Base-by-base conservation (phyloP, 2,329 filamentous ascomycete genomes). In the Cercospora berteroae region DNA sequence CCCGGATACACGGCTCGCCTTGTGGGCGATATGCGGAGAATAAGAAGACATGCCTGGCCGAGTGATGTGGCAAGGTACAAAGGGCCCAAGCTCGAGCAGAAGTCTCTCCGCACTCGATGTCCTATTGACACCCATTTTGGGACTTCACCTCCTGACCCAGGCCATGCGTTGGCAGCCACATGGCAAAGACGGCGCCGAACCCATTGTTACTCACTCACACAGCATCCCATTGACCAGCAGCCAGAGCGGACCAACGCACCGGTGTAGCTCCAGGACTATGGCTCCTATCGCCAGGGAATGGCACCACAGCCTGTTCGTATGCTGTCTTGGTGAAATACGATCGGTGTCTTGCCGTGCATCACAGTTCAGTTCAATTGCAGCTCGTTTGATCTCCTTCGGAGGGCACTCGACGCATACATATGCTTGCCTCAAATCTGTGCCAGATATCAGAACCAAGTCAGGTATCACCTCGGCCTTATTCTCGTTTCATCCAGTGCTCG, bases 61-160 rank as follows among this genome's bases (percentile, higher is more conserved):
- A 50, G 44, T 12, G 44, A 9, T 12, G 44, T 50, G 44, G 44
- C 44, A 9, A 20, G 44, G 18, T 9, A 50, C 44, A 23, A 50
- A 50, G 44, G 20, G 8, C 20, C 12, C n/a, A 10, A 12, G 44
- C 44, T 20, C 44, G 5, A 18, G 8, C 44, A 20, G 60, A 59
- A 63, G 60, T 58, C 63, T 64, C 65, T 67, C 57, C 66, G 52
- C 57, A 25, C 29, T 50, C 44, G 9, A 31, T 23, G 18, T 29
- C 57, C 65, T 74, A 74, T 74, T 74, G 71, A 73, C 36, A 58
- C 65, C 71, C 65, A 65, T 23, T 63, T 72, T 39, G 52, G 65
- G 68, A 55, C 36, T 23, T 63, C 31, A 52, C 29, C 29, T 57
- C 55, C 48, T 64, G 52, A 67, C 23, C 52, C 31, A 55, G 56